Conservation (phyloP, 2,329 filamentous ascomycete species). For the Penicillium sp. region DNA sequence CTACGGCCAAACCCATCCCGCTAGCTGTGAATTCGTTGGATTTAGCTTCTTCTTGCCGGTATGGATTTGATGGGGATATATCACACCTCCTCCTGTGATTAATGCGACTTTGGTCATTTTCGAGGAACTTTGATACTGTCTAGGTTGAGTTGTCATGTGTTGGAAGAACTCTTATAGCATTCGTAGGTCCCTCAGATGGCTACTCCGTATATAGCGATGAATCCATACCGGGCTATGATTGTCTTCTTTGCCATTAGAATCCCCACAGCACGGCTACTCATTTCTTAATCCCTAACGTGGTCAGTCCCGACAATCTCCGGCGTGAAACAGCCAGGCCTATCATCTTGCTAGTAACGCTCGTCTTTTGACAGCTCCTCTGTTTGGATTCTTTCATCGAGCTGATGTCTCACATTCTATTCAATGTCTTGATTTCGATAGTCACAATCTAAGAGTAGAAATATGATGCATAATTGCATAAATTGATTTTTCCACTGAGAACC, state of each 20-base stretch:
- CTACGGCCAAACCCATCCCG: constrained; percentile 46
- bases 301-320: not conserved
- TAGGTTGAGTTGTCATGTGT: not conserved
- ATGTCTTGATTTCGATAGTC: not conserved
- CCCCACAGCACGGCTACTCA: not conserved
- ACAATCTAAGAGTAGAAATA: not conserved
- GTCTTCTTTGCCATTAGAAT: not conserved
- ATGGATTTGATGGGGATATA: not conserved
- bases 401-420: not conserved
- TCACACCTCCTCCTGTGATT: constrained; percentile 19
- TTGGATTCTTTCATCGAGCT: not conserved
- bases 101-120: constrained; percentile 14
- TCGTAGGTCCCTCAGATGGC: not conserved
- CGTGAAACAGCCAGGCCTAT: not conserved
- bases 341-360: not conserved
- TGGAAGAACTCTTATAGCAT: not conserved
- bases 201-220: not conserved
- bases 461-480: not conserved
- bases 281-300: not conserved
- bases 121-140: not conserved
- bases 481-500: not conserved
- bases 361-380: not conserved
- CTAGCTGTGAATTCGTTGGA: constrained; percentile 29
- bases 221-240: not conserved
- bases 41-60: not conserved